Base-by-base conservation (phyloP, 169 alveolate species). In the Toxoplasma gondii region DNA sequence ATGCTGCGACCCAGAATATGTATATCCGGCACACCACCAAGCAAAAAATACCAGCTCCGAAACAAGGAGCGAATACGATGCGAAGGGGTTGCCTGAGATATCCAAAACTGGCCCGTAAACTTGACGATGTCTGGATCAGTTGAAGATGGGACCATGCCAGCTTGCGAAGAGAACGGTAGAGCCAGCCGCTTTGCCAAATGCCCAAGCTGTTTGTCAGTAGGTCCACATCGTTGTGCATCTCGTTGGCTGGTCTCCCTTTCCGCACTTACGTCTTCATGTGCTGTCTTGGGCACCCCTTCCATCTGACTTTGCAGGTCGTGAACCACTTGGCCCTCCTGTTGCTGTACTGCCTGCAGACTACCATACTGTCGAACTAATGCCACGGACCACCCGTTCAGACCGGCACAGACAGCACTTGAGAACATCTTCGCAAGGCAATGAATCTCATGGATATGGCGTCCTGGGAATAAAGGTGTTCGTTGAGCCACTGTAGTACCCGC, bases 401-500 rank as follows among this genome's bases (percentile, higher is more conserved):
- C 16, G 78, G 78, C 78, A 64, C 34, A 0, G 78, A 19, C 34
- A 2, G 78, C 78, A 19, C 36, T 24, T 19, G 78, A 64, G 34
- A 29, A 64, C n/a, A 0, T 64, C 34, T 4, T 10, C 78, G 34
- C 78, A 19, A 31, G 41, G 87, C 5, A 27, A 78, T 5, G 45
- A 34, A 24, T 5, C 44, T 78, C 44, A 78, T 24, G 34, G 45
- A 78, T 78, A 78, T 44, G 87, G 87, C 43, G 43, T n/a, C 31
- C 58, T 41, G 90, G 90, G 90, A 44, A 82, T 17, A 67, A 82
- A 82, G 67, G 90, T 82, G 90, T 82, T 82, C 43, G 90, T 41
- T 36, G 90, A 41, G 90, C 90, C 90, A 31, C 90, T 82, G 90
- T 82, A 82, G 90, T 82, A 82, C 39, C 90, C 90, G 67, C 90